phyloP scores from a whole-genome alignment of 1,284 basidiomycete genomes.

The Trametes pubescens region DNA sequence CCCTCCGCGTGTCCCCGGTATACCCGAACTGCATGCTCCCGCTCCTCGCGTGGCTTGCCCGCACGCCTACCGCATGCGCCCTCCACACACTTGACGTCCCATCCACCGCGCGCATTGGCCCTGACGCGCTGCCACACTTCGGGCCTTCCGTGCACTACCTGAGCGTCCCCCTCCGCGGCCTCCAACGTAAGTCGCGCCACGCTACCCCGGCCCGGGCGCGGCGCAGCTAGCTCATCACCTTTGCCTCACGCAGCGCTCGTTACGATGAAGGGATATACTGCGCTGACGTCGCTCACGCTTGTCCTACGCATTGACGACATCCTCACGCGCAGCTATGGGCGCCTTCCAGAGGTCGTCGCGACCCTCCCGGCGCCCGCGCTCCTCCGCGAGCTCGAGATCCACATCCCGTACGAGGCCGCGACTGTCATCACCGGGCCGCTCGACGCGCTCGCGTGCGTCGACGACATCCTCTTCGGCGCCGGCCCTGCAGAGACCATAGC shows the following conservation, averaged over 20 bases:
- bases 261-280: constrained; percentile 11
- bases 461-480: constrained; percentile 8
- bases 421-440: background rate
- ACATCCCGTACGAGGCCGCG: constrained; percentile 7
- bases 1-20: constrained; percentile 16
- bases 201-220: background rate
- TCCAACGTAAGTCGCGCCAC: constrained; percentile 7
- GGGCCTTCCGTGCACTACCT: constrained; percentile 16
- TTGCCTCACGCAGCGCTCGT: background rate
- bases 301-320: constrained; percentile 18
- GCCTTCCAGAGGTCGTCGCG: constrained; percentile 17
- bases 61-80: constrained; percentile 14
- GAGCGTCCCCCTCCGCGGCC: constrained; percentile 13
- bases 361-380: constrained; percentile 13
- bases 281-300: constrained; percentile 19
- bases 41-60: constrained; percentile 19
- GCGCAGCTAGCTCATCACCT: background rate
- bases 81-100: constrained; percentile 16
- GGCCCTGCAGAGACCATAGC: background rate
- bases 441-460: constrained; percentile 8
- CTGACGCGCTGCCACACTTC: constrained; percentile 15
- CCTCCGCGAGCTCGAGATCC: constrained; percentile 13
- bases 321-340: constrained; percentile 2
- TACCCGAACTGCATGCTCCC: constrained; percentile 22
- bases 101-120: constrained; percentile 11